A percentile compares a stretch with the other conserved stretches of the same genome.
Conservation (phyloP, 73 alveolate species). For the Effrenium voratum region DNA sequence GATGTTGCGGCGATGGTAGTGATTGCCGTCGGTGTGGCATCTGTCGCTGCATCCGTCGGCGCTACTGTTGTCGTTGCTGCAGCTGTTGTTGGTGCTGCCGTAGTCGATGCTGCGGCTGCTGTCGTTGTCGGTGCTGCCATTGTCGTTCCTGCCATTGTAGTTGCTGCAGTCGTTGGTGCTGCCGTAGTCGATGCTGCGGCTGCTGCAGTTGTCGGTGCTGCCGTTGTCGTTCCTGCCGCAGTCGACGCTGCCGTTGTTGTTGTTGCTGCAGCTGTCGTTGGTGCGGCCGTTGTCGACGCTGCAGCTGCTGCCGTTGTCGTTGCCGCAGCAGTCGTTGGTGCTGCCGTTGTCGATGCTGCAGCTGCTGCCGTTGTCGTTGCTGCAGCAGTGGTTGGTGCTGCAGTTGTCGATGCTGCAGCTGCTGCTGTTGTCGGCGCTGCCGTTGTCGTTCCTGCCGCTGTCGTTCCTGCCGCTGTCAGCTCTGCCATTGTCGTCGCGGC, state of each 20-base stretch:
- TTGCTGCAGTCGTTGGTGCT: neutral
- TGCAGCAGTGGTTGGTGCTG: neutral
- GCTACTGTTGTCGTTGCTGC: neutral
- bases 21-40: neutral
- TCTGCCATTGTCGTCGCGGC: neutral
- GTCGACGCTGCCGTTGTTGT: neutral
- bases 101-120: neutral
- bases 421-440: neutral
- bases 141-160: neutral
- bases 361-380: neutral
- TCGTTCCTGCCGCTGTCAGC: neutral
- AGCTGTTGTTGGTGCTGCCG: neutral
- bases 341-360: neutral
- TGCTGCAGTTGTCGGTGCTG: neutral
- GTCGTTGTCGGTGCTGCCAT: neutral
- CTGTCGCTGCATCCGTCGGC: neutral
- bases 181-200: neutral
- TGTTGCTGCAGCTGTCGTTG: neutral
- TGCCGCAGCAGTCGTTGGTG: conserved; percentile 11
- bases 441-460: neutral
- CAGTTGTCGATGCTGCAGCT: neutral
- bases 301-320: neutral
- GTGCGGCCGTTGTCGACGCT: neutral
- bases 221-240: neutral
- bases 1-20: neutral